Base-by-base conservation (phyloP, 352 stramenopile genomes). In the Globisporangium ultimum region DNA sequence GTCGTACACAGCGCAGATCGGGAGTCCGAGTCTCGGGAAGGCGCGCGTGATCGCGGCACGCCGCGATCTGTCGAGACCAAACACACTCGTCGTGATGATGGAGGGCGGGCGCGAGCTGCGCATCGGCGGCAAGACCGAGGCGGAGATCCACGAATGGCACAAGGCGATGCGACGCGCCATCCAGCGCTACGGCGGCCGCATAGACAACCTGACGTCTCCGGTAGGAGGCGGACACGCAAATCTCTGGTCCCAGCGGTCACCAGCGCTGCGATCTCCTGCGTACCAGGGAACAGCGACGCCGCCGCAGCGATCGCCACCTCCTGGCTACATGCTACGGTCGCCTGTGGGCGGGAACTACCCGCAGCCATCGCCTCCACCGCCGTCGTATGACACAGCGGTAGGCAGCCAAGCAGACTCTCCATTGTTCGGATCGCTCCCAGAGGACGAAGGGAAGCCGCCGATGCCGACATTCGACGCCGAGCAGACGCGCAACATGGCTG, bases 111-210 rank as follows among this genome's bases (percentile, higher is more conserved):
- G 78, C 13, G 78, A 92, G 55, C 71, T 92, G 70, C 68, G 78
- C n/a, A 72, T 90, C 11, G 76, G 75, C 36, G 78, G 71, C 13
- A 78, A 81, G 41, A 84, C 69, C 22, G 80, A 90, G 53, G 64
- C 71, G n/a, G 80, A 89, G 46, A 80, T 89, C 60, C 70, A 80
- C 42, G 78, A 87, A 24, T 92, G 82, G 82, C 78, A 88, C 58
- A 84, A 85, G 55, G 78, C 76, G 18, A 63, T 92, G 20, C 67
- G 68, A 15, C 62, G 68, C 12, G 70, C 61, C 12, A 65, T 91
- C 15, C 55, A 82, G 60, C 58, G 81, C 49, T 47, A 66, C 12
- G 68, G 78, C 46, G 61, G 71, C 41, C 64, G 71, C 40, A 4
- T 32, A 48, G 28, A 24, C 24, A 20, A 22, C 7, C 8, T 60